Base-by-base conservation (phyloP, 371 early-diverging fungal species). In the Modicella reniformis region DNA sequence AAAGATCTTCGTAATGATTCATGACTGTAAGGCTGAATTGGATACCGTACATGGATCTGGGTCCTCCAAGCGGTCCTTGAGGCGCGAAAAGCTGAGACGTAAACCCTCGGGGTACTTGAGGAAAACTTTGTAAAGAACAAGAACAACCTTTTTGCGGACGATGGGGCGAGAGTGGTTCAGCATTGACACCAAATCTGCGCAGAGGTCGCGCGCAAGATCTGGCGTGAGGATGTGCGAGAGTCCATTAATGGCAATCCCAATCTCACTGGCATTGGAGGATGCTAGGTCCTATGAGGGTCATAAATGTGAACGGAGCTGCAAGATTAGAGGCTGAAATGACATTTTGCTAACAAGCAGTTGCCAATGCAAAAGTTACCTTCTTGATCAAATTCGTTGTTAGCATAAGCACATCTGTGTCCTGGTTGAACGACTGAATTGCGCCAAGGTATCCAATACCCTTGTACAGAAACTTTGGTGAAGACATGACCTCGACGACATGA, bases 401-500 rank as follows among this genome's bases (percentile, higher is more conserved):
- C 96, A 98, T 96, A 34, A 97, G 85, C 0, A 98, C 96, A 81
- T 96, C 96, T 1, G 96, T 97, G 54, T 96, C 95, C 65, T 94
- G 94, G 66, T 90, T 87, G 82, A 98, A 97, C 4, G 95, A 92
- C 63, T 92, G 90, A 1, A 91, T 83, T 2, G 97, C 98, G 2
- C 97, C 97, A 62, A 94, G 84, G 75, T 98, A 98, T 32, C 97
- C 98, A 25, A 92, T 85, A 29, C 95, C 86, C 79, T 98, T 98
- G 77, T 94, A 90, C 26, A 85, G 74, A 41, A 94, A 90, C 55
- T 93, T 92, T 51, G 93, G 85, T 6, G 95, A 92, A 0, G 96
- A 93, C 97, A 98, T 97, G 54, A 96, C 95, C 80, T 98, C 96
- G n/a, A 98, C 92, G 4, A 97, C 91, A 75, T 97, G 95, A 74